Evolutionary conservation across 768 basidiomycete genomes (phyloP), one percentile per base, ranked within the genome.

Genomic region (Russula olivacea): DNA sequence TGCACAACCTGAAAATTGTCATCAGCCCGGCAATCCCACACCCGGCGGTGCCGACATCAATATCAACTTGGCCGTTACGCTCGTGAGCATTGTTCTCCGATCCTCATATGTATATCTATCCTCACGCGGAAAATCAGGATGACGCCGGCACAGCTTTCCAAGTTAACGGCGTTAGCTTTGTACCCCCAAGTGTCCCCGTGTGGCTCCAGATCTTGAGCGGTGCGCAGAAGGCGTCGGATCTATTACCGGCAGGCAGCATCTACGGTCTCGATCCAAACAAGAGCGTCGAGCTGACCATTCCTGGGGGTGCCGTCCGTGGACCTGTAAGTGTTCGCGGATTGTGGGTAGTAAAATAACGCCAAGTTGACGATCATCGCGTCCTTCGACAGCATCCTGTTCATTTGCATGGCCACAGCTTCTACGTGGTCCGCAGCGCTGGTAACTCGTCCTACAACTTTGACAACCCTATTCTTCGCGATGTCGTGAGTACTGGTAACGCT

Each of bases 211-310:
- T 45, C n/a, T 19, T 45, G 43, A 45, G 43, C n/a, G 43, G n/a
- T 11, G n/a, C 9, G 21, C 10, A n/a, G 43, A n/a, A 45, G 21
- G 76, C 83, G 0, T 68, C 74, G 23, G 75, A 80, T 1, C 74
- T 87, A 19, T 70, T 85, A 36, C 85, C 83, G 0, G 21, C 55
- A 0, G 83, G 81, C 2, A 75, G 75, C 14, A 74, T 85, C 11
- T 81, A 80, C 64, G 63, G 71, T 8, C 71, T 86, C 17, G 79
- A 80, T 0, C 72, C 69, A 12, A 78, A 83, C 64, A 77, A 65
- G 63, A 78, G 40, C 19, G 41, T 45, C 21, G 43, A 45, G 9
- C 10, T 45, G 9, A 45, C 43, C 10, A 45, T 45, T 21, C n/a
- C 43, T n/a, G 43, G n/a, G 4, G 43, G n/a, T 21, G 43, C 25